phyloP scores from a whole-genome alignment of 2,329 filamentous ascomycete genomes.

The Phoma sp. region DNA sequence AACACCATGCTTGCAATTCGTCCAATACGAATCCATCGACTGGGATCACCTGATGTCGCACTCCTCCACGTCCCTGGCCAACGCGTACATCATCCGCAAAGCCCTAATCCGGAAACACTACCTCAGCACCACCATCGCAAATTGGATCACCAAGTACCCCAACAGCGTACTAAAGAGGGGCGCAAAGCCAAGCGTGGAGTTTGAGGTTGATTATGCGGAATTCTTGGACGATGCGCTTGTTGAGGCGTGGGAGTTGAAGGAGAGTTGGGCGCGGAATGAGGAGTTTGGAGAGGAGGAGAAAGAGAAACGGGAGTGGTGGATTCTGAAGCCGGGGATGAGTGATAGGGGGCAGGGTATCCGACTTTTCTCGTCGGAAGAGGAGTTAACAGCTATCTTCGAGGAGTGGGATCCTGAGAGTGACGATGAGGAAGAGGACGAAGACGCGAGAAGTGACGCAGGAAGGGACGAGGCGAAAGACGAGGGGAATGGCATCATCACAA shows the following conservation, averaged over 20 bases:
- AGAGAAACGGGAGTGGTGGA: constrained; percentile 82
- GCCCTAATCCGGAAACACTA: constrained; percentile 97
- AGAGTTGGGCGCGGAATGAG: constrained; percentile 76
- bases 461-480: constrained; percentile 48
- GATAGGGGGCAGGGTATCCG: constrained; percentile 93
- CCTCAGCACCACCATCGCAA: constrained; percentile 79
- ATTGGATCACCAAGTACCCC: constrained; percentile 87
- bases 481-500: constrained; percentile 72
- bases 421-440: constrained; percentile 61
- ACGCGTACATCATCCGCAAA: constrained; percentile 95
- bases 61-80: constrained; percentile 70
- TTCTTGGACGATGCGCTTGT: constrained; percentile 93
- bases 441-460: constrained; percentile 41
- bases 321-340: constrained; percentile 96
- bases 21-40: constrained; percentile 84
- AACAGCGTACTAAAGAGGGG: constrained; percentile 70
- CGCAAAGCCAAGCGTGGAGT: constrained; percentile 79
- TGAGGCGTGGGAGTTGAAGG: constrained; percentile 85
- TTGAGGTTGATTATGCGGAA: constrained; percentile 96
- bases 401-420: constrained; percentile 81
- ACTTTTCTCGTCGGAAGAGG: constrained; percentile 82
- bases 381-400: constrained; percentile 88
- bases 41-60: constrained; percentile 75
- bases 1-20: constrained; percentile 74
- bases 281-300: constrained; percentile 41